A percentile compares a stretch with the other conserved stretches of the same genome.
Conservation (phyloP, 2,329 filamentous ascomycete genomes). For the Tolypocladium paradoxum region DNA sequence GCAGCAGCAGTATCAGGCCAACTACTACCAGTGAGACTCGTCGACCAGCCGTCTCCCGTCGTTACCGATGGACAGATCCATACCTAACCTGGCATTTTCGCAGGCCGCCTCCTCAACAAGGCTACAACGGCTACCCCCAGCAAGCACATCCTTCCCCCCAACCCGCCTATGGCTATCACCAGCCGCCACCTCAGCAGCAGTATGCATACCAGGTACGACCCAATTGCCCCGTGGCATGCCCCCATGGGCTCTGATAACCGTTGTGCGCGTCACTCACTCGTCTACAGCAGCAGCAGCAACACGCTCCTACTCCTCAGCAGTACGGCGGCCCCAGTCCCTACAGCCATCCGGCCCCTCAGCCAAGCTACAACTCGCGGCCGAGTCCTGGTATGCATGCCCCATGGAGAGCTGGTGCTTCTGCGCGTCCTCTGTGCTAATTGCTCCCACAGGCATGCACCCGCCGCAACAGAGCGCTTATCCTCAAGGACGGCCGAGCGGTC, state of each 20-base stretch:
- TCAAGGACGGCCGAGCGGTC: constrained; percentile 25
- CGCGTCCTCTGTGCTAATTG: background rate
- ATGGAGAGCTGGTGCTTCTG: background rate
- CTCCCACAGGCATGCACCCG: constrained; percentile 8
- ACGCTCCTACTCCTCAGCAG: constrained; percentile 23
- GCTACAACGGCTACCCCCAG: constrained; percentile 30
- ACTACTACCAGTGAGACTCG: constrained; percentile 10
- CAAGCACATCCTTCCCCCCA: constrained; percentile 37
- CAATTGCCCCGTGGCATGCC: background rate
- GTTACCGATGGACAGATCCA: background rate
- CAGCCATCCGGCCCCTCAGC: constrained; percentile 22
- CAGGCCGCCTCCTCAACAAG: constrained; percentile 6
- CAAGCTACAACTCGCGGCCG: constrained; percentile 39
- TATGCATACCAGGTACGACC: constrained; percentile 25
- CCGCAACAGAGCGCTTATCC: constrained; percentile 6
- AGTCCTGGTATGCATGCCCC: constrained; percentile 14
- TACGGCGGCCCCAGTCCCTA: constrained; percentile 19
- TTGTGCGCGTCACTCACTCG: constrained; percentile 1
- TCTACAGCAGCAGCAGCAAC: constrained; percentile 22
- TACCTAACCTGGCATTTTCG: background rate
- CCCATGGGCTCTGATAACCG: background rate
- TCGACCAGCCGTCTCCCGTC: background rate
- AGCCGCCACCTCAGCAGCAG: constrained; percentile 26
- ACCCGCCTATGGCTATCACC: constrained; percentile 33
- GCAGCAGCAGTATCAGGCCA: constrained; percentile 28